Evolutionary conservation across 768 basidiomycete genomes (phyloP).

Genomic region (Suillus placidus): DNA sequence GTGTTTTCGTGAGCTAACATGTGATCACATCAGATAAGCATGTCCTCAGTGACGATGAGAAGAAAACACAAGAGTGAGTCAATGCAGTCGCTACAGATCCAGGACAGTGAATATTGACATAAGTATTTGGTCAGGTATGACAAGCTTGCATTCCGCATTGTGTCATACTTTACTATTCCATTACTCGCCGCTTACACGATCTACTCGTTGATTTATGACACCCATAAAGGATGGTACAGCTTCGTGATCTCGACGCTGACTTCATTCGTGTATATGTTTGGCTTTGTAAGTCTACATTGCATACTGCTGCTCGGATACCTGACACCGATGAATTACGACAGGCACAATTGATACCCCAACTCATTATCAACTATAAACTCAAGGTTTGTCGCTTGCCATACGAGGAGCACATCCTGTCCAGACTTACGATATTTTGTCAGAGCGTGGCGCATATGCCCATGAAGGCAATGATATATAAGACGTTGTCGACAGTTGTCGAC

Average conservation of each 20-base stretch:
- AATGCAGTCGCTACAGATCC: background rate
- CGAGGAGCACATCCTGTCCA: conserved; percentile 11
- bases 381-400: conserved; percentile 55
- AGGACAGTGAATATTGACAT: conserved; percentile 26
- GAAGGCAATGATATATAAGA: conserved; percentile 98
- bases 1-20: conserved; percentile 17
- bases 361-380: conserved; percentile 97
- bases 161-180: conserved; percentile 88
- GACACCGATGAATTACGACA: conserved; percentile 34
- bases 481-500: conserved; percentile 86
- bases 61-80: conserved; percentile 94
- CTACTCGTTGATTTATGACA: conserved; percentile 81
- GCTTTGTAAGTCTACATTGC: conserved; percentile 72
- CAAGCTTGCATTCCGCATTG: conserved; percentile 91
- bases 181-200: conserved; percentile 73
- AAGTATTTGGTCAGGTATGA: conserved; percentile 63
- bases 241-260: conserved; percentile 93
- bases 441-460: conserved; percentile 98
- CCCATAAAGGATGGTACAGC: conserved; percentile 94
- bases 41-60: conserved; percentile 94
- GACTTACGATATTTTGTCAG: conserved; percentile 40
- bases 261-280: conserved; percentile 95
- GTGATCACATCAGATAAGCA: conserved; percentile 72
- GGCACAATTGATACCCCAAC: conserved; percentile 84
- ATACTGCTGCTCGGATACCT: conserved; percentile 14